These are phyloP conservation scores for Coniochaeta sp. DNA, from an alignment of 2,329 filamentous ascomycete species.

Conservation along the genomic window DNA sequence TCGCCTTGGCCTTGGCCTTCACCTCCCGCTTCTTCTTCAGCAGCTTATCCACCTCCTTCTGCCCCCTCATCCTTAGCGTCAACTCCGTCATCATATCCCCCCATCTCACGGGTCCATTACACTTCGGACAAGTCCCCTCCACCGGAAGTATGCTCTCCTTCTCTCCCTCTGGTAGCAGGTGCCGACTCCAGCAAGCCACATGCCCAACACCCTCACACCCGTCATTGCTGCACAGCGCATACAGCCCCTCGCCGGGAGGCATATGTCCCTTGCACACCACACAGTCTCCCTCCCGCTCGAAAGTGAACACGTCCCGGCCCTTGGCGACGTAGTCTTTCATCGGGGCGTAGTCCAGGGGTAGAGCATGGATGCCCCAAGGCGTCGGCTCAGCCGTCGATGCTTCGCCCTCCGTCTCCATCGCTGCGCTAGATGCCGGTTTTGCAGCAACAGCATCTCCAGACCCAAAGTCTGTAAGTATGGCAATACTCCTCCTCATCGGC, in stretches of 20 bases:
- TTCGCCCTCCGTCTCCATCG: conserved; percentile 2
- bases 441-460: background rate
- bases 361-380: conserved; percentile 42
- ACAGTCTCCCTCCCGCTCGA: conserved; percentile 50
- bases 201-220: conserved; percentile 53
- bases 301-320: conserved; percentile 43
- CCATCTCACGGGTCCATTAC: conserved; percentile 60
- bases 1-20: background rate
- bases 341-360: conserved; percentile 48
- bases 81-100: conserved; percentile 74
- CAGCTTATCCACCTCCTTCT: conserved; percentile 62
- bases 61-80: conserved; percentile 63
- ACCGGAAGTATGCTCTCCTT: conserved; percentile 54
- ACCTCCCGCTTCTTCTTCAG: conserved; percentile 41
- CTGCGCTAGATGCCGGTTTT: background rate
- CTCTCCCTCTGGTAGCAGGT: conserved; percentile 33
- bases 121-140: conserved; percentile 64
- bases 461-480: conserved; percentile 54
- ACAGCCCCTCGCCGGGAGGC: conserved; percentile 40
- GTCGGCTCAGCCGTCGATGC: conserved; percentile 4
- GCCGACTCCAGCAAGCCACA: conserved; percentile 50
- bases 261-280: conserved; percentile 43
- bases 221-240: conserved; percentile 48
- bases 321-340: conserved; percentile 50
- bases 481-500: conserved; percentile 38